Evolutionary conservation across 2,329 filamentous ascomycete species (phyloP).

Genomic region (Talaromyces sp.): DNA sequence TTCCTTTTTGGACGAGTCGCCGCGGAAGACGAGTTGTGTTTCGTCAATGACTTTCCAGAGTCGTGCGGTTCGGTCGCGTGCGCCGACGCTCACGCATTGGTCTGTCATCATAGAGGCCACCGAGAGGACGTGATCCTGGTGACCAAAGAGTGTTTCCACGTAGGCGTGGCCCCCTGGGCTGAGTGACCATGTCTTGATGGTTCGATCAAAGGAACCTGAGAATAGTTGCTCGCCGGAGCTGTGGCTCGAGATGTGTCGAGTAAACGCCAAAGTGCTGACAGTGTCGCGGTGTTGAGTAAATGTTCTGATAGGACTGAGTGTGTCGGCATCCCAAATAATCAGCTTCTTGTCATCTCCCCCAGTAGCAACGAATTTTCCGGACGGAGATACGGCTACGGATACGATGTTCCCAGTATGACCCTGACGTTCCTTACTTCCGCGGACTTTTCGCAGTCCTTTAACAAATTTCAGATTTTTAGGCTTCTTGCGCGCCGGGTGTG

Average conservation of each 20-base stretch:
- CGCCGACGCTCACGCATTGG: conserved; percentile 84
- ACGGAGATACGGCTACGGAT: conserved; percentile 77
- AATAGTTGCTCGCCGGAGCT: conserved; percentile 74
- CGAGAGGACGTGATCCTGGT: conserved; percentile 84
- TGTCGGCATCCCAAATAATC: conserved; percentile 80
- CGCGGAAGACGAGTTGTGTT: conserved; percentile 89
- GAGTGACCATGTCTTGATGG: conserved; percentile 91
- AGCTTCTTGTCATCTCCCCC: conserved; percentile 79
- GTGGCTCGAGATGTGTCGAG: conserved; percentile 60
- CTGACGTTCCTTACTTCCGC: conserved; percentile 45
- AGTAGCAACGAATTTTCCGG: conserved; percentile 86
- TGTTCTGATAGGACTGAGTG: conserved; percentile 70
- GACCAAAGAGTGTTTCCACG: conserved; percentile 90
- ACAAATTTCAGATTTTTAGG: conserved; percentile 47
- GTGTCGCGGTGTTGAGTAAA: conserved; percentile 91
- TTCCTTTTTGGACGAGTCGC: conserved; percentile 53
- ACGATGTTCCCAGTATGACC: conserved; percentile 78
- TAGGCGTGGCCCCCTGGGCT: conserved; percentile 76
- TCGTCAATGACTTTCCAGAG: conserved; percentile 97
- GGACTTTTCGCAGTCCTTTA: conserved; percentile 37
- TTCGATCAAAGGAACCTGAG: conserved; percentile 83
- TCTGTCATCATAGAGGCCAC: conserved; percentile 79
- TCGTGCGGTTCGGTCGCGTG: conserved; percentile 82
- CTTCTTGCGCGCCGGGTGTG: conserved; percentile 51
- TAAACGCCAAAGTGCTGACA: conserved; percentile 78